A percentile compares a stretch with the other conserved stretches of the same genome.
Evolutionary conservation across 2,329 filamentous ascomycete species (phyloP).

Genomic region (Sporothrix humicola): DNA sequence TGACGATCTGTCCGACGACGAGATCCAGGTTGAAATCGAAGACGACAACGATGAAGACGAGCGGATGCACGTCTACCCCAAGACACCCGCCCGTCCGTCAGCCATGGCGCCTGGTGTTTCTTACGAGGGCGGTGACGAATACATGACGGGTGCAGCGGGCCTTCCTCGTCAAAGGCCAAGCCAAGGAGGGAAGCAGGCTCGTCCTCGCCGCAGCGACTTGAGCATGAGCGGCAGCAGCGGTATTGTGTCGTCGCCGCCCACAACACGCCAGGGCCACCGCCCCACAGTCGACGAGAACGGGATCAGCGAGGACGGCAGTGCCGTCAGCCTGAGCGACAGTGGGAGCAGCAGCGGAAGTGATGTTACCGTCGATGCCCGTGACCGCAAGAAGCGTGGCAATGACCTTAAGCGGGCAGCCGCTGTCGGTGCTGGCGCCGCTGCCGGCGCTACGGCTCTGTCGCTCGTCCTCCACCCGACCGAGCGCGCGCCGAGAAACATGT

Average conservation of each 20-base stretch:
- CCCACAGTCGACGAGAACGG: background rate
- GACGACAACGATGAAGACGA: background rate
- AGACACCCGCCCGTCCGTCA: constrained; percentile 12
- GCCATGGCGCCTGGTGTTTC: constrained; percentile 11
- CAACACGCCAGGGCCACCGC: background rate
- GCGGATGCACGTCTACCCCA: constrained; percentile 32
- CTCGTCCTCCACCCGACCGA: constrained; percentile 10
- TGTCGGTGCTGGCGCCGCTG: constrained; percentile 4
- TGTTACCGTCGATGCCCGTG: background rate
- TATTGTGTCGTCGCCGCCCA: constrained; percentile 2
- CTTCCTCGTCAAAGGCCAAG: background rate
- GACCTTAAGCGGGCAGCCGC: background rate
- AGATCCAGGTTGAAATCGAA: background rate
- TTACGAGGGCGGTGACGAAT: background rate
- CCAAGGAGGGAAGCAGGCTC: too few relatives aligned
- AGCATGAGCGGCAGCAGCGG: constrained; percentile 17
- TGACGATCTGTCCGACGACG: background rate
- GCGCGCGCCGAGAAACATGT: background rate
- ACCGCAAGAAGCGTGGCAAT: background rate
- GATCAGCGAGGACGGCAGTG: constrained; percentile 1
- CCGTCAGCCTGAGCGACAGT: constrained; percentile 4
- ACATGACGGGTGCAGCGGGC: background rate
- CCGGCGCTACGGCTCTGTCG: background rate
- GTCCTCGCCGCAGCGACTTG: background rate
- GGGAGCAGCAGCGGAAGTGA: constrained; percentile 1